Percentiles rank a stretch among this genome's conserved stretches.
phyloP scores from a whole-genome alignment of 164 flowering plant genomes.

The Houttuynia cordata region DNA sequence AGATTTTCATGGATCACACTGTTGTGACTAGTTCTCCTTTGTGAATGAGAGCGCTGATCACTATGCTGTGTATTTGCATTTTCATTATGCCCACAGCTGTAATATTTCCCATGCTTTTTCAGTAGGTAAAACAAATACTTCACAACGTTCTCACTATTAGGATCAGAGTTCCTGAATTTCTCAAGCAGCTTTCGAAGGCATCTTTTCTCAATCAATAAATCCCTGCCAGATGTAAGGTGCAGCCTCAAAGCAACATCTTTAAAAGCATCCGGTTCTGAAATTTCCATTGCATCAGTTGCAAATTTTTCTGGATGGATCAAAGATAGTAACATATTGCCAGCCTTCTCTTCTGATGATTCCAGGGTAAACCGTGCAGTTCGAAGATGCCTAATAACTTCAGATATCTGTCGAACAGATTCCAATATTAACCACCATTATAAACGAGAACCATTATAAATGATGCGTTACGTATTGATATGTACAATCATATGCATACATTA shows the following conservation, averaged over 20 bases:
- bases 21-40: conserved; percentile 2
- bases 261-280: conserved; percentile 34
- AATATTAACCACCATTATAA: not conserved
- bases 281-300: conserved; percentile 24
- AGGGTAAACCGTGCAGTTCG: conserved; percentile 29
- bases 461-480: no score
- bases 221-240: conserved; percentile 42
- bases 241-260: conserved; percentile 43
- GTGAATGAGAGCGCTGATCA: conserved; percentile 5
- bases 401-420: conserved; percentile 38
- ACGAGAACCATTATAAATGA: not conserved
- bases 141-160: conserved; percentile 37
- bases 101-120: conserved; percentile 34
- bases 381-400: conserved; percentile 46
- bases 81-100: conserved; percentile 18
- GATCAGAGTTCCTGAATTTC: conserved; percentile 29
- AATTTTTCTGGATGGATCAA: conserved; percentile 31
- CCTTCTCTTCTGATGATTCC: conserved; percentile 61
- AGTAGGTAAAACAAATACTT: conserved; percentile 40
- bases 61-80: conserved; percentile 7
- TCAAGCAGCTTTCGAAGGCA: conserved; percentile 44
- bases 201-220: conserved; percentile 57
- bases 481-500: not conserved
- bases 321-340: conserved; percentile 43
- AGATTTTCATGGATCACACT: not conserved